Evolutionary conservation across 1,139 yeast species (phyloP), one percentile per base, ranked within the genome.

Genomic region (Pichia sp.): DNA sequence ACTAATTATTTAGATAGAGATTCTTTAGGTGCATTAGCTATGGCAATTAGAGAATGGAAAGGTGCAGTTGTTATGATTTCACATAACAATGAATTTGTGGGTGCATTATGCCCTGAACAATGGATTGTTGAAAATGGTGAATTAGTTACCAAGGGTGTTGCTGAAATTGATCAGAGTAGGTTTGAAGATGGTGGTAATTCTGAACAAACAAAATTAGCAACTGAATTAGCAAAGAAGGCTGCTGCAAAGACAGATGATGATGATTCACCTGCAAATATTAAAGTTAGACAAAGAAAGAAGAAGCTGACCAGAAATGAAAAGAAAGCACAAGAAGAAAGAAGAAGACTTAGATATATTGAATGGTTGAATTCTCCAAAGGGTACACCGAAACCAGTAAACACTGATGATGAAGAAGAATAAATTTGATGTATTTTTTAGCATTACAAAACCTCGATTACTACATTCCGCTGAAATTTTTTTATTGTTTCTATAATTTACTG

Each of bases 21-120:
- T 66, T 90, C 97, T 31, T 75, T 92, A 55, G 98, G 98, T 65
- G 98, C 97, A 44, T 76, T 92, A 58, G 97, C 98, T 26, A 81
- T 90, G 60, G 98, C 98, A 48, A 92, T 92, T 64, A 83, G 97
- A 70, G 97, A 89, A 67, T 92, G 97, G 97, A 71, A 80, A 54
- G 98, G 98, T 64, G 97, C 97, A 71, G 97, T 92, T 53, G 95
- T 90, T 53, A 88, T 92, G 96, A 92, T 92, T 72, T 89, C 97
- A 53, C 98, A 92, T 74, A 90, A 90, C 74, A 86, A 83, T 63
- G 98, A 92, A 69, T 92, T 92, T 61, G 97, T 90, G 42, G 96
- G 97, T 50, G 97, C 98, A 2, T 72, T 92, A 60, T 90, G 97
- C 68, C 97, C 97, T 40, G 98, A 92, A 72, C 97, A 90, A 70